Base-by-base conservation (phyloP, 768 basidiomycete genomes). In the Chalciporus chontae region DNA sequence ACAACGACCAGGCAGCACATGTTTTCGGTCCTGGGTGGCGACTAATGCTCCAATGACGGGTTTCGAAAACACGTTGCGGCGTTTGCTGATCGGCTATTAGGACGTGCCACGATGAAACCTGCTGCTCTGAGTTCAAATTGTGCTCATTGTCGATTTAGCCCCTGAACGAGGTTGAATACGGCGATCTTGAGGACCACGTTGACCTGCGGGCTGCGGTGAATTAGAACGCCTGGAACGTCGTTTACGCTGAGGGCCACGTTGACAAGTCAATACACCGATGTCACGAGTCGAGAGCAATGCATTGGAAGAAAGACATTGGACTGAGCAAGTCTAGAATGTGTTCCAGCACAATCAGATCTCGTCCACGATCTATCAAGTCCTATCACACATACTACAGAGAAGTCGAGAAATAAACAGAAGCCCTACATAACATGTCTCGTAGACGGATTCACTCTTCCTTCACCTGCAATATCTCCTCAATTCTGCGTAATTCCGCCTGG, bases 401-500 rank as follows among this genome's bases (percentile, higher is more conserved):
- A 23, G 40, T 43, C 18, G 17, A 38, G 47, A 5, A 53, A 51
- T 62, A 63, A 50, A 52, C 42, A 52, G 29, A 46, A 17, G n/a
- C 61, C 50, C 38, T 59, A 64, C 63, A 66, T 48, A 66, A 65
- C 45, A 51, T 56, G 52, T 53, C 41, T 2, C 37, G 31, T 39
- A 36, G 13, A 48, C 3, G 32, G 36, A 50, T 59, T n/a, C 52
- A 68, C n/a, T 32, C 67, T 10, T 63, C 68, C 54, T 65, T 67
- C 17, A 63, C 56, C 43, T 65, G 57, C 23, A 68, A 40, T 37
- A 66, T 43, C 52, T 69, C 64, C 54, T 68, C 66, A 26, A 68
- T 69, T 45, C 63, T 69, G 53, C 66, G 66, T 31, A 68, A 50
- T 56, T 68, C 66, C 1, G 61, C 49, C 58, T 69, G 68, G 36